phyloP scores from a whole-genome alignment of 768 basidiomycete species.

The Auricularia heimuer region DNA sequence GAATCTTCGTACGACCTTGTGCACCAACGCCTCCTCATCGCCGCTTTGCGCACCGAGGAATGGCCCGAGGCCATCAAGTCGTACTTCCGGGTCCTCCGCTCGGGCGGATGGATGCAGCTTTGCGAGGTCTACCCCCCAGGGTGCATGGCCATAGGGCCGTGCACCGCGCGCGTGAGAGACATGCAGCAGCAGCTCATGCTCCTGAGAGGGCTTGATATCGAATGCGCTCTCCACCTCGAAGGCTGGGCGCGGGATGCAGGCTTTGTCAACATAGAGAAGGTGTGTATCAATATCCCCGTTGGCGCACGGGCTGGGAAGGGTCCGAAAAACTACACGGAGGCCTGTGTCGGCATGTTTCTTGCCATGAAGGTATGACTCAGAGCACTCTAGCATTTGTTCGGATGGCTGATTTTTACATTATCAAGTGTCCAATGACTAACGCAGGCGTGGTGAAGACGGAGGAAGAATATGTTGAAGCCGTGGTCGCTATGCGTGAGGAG shows the following conservation, averaged over 20 bases:
- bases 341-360: neutral
- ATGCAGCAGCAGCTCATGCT: neutral
- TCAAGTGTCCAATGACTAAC: neutral
- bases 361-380: neutral
- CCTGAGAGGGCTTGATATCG: neutral
- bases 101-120: neutral
- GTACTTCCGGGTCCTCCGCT: neutral
- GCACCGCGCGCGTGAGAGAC: neutral
- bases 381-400: neutral
- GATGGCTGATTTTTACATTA: neutral
- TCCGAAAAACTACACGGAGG: neutral
- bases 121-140: neutral
- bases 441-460: neutral
- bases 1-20: neutral
- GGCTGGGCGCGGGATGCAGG: neutral
- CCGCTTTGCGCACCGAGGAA: neutral
- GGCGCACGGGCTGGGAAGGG: neutral
- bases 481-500: neutral
- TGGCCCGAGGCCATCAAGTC: neutral
- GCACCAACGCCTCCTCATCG: neutral
- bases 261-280: neutral
- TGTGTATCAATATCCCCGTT: neutral
- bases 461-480: neutral
- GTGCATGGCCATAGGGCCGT: neutral
- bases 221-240: neutral